Conservation (phyloP, 306 rosid genomes). For the Datisca glomerata region DNA sequence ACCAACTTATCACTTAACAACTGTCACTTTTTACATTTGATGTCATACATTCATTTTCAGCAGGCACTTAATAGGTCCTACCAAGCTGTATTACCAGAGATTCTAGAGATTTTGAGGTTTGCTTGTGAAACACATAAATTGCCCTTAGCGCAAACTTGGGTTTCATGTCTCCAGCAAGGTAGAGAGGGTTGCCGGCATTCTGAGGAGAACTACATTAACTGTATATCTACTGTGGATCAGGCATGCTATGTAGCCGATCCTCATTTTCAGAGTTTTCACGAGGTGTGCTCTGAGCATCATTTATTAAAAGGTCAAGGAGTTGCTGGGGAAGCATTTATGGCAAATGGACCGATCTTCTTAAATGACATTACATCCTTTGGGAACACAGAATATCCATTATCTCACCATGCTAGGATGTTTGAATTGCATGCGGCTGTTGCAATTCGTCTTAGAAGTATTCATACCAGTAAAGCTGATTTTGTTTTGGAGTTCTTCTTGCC, state of each 20-base stretch:
- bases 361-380: slow-evolving; percentile 47
- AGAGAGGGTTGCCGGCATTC: slow-evolving; percentile 79
- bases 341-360: slow-evolving; percentile 79
- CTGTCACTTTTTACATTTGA: slow-evolving; percentile 3
- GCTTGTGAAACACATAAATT: slow-evolving; percentile 79
- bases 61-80: slow-evolving; percentile 46
- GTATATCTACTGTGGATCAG: slow-evolving; percentile 81
- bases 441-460: slow-evolving; percentile 72
- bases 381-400: slow-evolving; percentile 74
- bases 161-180: slow-evolving; percentile 63
- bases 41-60: slow-evolving; percentile 11
- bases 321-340: slow-evolving; percentile 70
- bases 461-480: slow-evolving; percentile 44
- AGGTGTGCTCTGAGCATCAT: slow-evolving; percentile 98
- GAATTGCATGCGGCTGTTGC: slow-evolving; percentile 79
- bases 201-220: slow-evolving; percentile 52
- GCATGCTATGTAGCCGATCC: slow-evolving; percentile 78
- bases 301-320: slow-evolving; percentile 89
- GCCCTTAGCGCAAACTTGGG: slow-evolving; percentile 95
- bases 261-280: slow-evolving; percentile 42
- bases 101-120: slow-evolving; percentile 49
- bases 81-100: slow-evolving; percentile 64
- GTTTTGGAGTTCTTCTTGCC: slow-evolving; percentile 98
- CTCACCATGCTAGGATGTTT: slow-evolving; percentile 81
- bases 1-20: no score